These are phyloP conservation scores for Dinochytrium kinnereticum DNA, from an alignment of 371 early-diverging fungal genomes.

Conservation along the genomic window DNA sequence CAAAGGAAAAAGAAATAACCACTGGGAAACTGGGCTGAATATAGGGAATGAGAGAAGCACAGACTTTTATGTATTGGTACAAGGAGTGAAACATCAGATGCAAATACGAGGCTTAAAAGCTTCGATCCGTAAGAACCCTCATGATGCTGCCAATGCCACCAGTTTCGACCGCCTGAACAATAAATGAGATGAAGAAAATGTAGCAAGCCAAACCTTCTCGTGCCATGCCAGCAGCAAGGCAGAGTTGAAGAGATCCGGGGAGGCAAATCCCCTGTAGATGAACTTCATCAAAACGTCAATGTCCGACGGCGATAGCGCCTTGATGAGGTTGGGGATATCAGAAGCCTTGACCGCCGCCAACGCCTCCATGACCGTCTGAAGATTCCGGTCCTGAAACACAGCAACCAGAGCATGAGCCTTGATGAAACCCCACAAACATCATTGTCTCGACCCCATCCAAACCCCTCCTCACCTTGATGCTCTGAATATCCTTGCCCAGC, in stretches of 20 bases:
- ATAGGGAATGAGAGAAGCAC: background rate
- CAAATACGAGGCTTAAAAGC: background rate
- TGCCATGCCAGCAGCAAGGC: slow-evolving; percentile 87
- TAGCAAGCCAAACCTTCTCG: slow-evolving; percentile 74
- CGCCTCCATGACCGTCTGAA: slow-evolving; percentile 80
- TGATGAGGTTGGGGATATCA: slow-evolving; percentile 71
- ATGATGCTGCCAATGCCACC: slow-evolving; percentile 88
- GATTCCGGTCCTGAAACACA: slow-evolving; percentile 63
- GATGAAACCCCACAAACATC: background rate
- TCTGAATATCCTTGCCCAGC: slow-evolving; percentile 13
- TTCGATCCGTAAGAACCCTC: slow-evolving; percentile 85
- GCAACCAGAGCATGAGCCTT: background rate
- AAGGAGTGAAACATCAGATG: too few species aligned
- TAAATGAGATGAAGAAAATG: slow-evolving; percentile 1
- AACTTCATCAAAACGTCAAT: slow-evolving; percentile 88
- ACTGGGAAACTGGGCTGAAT: too few species aligned
- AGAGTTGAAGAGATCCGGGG: slow-evolving; percentile 84
- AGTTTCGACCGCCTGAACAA: slow-evolving; percentile 70
- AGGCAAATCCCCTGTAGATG: slow-evolving; percentile 86
- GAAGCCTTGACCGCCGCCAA: slow-evolving; percentile 69
- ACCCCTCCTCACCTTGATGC: slow-evolving; percentile 4
- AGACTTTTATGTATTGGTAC: background rate
- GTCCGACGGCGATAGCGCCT: slow-evolving; percentile 63
- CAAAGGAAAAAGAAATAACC: background rate
- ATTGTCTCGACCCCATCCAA: background rate